These are phyloP conservation scores for Chalara sp. DNA, from an alignment of 2,329 filamentous ascomycete species.

Conservation along the genomic window DNA sequence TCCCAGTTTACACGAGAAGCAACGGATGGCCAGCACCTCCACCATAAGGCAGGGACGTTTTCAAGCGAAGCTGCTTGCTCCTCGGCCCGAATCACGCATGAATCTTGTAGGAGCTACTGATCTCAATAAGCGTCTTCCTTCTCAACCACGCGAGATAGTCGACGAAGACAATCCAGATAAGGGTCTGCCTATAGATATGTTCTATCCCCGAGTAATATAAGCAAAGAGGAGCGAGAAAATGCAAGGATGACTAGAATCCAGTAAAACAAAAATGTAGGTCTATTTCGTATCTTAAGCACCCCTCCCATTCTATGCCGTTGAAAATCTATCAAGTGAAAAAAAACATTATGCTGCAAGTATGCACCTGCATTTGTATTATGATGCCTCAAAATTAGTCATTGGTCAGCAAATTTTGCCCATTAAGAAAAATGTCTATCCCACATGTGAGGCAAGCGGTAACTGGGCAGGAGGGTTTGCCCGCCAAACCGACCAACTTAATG, in stretches of 20 bases:
- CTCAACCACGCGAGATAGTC: neutral
- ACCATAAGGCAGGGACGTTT: too few relatives aligned
- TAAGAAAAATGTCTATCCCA: neutral
- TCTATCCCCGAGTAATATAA: neutral
- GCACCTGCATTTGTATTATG: neutral
- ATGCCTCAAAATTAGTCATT: neutral
- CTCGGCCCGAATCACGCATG: too few relatives aligned
- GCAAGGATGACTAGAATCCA: neutral
- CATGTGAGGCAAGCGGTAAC: neutral
- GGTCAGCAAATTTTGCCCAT: neutral
- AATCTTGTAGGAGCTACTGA: neutral
- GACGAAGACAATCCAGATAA: neutral
- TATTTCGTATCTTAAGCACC: too few relatives aligned
- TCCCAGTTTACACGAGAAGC: too few relatives aligned
- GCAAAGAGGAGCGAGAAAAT: neutral
- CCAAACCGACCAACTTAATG: constrained; percentile 56
- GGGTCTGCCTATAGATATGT: neutral
- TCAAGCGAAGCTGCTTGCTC: too few relatives aligned
- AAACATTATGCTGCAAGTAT: too few relatives aligned
- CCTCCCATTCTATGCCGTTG: too few relatives aligned
- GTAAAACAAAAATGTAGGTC: neutral
- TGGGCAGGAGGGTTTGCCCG: constrained; percentile 26
- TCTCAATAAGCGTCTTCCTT: neutral
- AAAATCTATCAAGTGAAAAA: too few relatives aligned
- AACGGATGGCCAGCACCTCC: too few relatives aligned